Evolutionary conservation across 2,329 filamentous ascomycete genomes (phyloP).

Genomic region (Epichloe gansuensis): DNA sequence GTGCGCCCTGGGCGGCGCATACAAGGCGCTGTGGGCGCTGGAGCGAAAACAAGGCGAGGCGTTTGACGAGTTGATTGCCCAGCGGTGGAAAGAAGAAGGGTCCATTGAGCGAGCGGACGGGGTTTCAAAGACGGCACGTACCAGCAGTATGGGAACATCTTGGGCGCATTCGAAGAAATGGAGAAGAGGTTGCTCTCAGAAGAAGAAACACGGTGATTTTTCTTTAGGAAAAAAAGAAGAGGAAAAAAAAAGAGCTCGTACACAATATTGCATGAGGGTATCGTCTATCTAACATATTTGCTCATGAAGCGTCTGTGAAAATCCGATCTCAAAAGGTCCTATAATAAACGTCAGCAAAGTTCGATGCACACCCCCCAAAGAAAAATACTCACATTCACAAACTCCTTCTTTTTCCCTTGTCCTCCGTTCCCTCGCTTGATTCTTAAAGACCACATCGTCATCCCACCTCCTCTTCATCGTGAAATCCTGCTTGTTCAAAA

Average conservation of each 20-base stretch:
- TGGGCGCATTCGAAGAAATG: conserved; percentile 67
- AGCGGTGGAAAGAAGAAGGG: conserved; percentile 73
- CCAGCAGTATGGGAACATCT: conserved; percentile 62
- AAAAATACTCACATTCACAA: conserved; percentile 68
- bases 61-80: conserved; percentile 79
- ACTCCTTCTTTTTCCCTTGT: conserved; percentile 86
- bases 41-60: conserved; percentile 57
- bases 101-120: conserved; percentile 73
- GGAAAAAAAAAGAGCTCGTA: neutral
- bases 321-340: conserved; percentile 84
- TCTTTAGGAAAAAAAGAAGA: neutral
- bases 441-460: conserved; percentile 98
- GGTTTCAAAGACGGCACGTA: conserved; percentile 69
- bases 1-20: conserved; percentile 84
- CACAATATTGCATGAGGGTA: conserved; percentile 9
- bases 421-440: conserved; percentile 93
- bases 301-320: conserved; percentile 97
- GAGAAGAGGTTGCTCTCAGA: conserved; percentile 50
- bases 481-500: conserved; percentile 82
- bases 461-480: conserved; percentile 92
- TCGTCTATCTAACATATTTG: conserved; percentile 46
- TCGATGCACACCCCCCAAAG: neutral
- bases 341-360: neutral
- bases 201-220: conserved; percentile 15
- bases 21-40: conserved; percentile 90